Evolutionary conservation across 192 early-diverging fungal genomes (phyloP).

Genomic region (Coemansia sp.): DNA sequence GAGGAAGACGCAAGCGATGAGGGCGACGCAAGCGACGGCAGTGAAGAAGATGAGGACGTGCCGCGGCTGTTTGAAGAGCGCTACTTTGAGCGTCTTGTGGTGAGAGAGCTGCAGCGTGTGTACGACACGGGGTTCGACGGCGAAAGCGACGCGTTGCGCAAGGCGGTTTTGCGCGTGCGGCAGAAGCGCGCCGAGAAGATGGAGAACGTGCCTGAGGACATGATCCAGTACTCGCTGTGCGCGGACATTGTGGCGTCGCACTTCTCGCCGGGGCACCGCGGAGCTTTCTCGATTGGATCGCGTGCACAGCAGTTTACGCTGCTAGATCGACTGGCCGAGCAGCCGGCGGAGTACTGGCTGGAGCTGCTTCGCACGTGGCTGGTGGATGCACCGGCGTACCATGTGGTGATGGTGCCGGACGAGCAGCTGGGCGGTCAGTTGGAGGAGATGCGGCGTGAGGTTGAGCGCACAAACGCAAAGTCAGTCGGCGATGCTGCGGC

Average conservation of each 20-base stretch:
- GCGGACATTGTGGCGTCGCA: conserved; percentile 40
- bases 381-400: conserved; percentile 19
- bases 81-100: conserved; percentile 57
- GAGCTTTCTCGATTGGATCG: conserved; percentile 18
- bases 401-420: conserved; percentile 37
- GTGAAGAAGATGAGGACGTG: conserved; percentile 29
- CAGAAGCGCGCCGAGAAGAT: conserved; percentile 26
- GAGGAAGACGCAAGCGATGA: conserved; percentile 20
- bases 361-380: conserved; percentile 38
- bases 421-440: conserved; percentile 15
- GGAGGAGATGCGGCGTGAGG: conserved; percentile 23
- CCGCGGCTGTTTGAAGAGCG: conserved; percentile 61
- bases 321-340: conserved; percentile 18
- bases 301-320: conserved; percentile 29
- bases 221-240: conserved; percentile 19
- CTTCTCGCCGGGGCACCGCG: conserved; percentile 17
- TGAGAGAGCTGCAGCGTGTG: conserved; percentile 58
- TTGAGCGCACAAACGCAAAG: conserved; percentile 22
- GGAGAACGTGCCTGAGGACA: conserved; percentile 30
- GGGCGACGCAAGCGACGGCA: conserved; percentile 17
- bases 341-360: conserved; percentile 39
- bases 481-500: conserved; percentile 26
- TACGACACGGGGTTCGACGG: conserved; percentile 36
- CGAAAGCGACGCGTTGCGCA: conserved; percentile 22
- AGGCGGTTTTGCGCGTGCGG: conserved; percentile 19